Evolutionary conservation across 1,139 yeast genomes (phyloP).

Genomic region (Lodderomyces theae): DNA sequence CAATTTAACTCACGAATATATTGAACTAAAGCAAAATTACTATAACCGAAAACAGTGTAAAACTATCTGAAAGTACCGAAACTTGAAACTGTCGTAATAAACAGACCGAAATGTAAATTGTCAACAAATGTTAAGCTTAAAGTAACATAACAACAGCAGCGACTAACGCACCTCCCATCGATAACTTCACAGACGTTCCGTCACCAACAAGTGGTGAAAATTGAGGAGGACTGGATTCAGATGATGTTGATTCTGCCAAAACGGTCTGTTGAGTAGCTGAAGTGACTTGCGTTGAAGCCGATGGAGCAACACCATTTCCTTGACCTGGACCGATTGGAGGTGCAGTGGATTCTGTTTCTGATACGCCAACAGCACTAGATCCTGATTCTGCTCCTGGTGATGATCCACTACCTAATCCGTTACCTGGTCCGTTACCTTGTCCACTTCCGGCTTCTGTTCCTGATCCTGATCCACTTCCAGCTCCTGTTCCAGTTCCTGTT

Average conservation of each 20-base stretch:
- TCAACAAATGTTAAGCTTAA: neutral
- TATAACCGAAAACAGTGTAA: too few relatives aligned
- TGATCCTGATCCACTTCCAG: neutral
- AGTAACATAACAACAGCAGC: neutral
- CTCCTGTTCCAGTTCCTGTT: neutral
- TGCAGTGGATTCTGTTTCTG: too few relatives aligned
- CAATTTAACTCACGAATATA: too few relatives aligned
- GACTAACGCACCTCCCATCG: neutral
- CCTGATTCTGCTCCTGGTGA: neutral
- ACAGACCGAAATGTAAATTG: neutral
- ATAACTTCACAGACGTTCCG: neutral
- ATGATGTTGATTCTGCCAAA: neutral
- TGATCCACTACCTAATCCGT: neutral
- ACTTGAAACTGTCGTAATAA: neutral
- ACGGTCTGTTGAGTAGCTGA: neutral
- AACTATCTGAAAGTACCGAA: too few relatives aligned
- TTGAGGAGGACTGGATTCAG: neutral
- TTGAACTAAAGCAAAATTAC: too few relatives aligned
- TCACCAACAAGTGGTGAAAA: neutral
- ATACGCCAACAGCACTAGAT: neutral
- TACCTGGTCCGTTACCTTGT: neutral
- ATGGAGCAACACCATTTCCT: neutral
- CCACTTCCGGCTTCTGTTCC: neutral
- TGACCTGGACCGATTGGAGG: neutral
- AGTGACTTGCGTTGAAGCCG: too few relatives aligned